Evolutionary conservation across 441 rosid genomes (phyloP).

Genomic region (Syzygium malaccense): DNA sequence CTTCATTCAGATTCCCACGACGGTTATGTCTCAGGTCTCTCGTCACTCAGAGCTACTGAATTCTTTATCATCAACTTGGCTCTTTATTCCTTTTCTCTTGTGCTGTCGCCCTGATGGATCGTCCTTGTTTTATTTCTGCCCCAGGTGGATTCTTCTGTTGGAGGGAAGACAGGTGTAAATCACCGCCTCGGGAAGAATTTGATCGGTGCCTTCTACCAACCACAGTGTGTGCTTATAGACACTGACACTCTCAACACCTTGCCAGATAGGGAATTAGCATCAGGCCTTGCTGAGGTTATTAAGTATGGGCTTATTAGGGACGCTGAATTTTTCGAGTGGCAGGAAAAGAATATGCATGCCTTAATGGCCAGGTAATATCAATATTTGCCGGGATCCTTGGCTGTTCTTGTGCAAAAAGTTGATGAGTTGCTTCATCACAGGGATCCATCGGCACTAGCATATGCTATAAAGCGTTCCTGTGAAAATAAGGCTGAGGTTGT

Average conservation of each 20-base stretch:
- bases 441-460: slow-evolving; percentile 82
- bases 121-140: background rate
- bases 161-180: slow-evolving; percentile 96
- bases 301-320: slow-evolving; percentile 95
- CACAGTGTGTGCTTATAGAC: slow-evolving; percentile 87
- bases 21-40: slow-evolving; percentile 95
- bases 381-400: background rate
- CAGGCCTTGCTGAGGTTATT: slow-evolving; percentile 88
- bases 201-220: slow-evolving; percentile 99
- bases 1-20: slow-evolving; percentile 96
- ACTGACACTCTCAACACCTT: slow-evolving; percentile 82
- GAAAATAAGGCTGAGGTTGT: slow-evolving; percentile 98
- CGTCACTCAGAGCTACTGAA: background rate
- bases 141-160: slow-evolving; percentile 97
- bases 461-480: slow-evolving; percentile 93
- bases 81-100: background rate
- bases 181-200: slow-evolving; percentile 90
- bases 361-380: slow-evolving; percentile 65
- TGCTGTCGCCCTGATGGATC: background rate
- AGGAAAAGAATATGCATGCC: slow-evolving; percentile 75
- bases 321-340: slow-evolving; percentile 93
- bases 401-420: background rate
- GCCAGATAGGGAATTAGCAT: slow-evolving; percentile 91
- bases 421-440: slow-evolving; percentile 25
- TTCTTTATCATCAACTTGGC: background rate